Base-by-base conservation (phyloP, 805 yeast genomes). In the Lachancea sp. region DNA sequence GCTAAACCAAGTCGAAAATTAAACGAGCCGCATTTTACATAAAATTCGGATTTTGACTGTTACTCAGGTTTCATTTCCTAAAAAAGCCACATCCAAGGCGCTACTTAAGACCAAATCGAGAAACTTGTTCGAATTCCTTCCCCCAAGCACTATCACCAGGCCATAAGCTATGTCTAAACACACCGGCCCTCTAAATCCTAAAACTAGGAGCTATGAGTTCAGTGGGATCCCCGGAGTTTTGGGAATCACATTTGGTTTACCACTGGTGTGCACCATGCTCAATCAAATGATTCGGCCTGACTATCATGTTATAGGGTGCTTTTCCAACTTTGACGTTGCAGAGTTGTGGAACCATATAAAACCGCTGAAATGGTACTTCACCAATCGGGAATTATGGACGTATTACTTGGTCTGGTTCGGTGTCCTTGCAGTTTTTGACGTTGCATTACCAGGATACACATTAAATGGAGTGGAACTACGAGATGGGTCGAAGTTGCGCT, bases 221-320 rank as follows among this genome's bases (percentile, higher is more conserved):
- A 72, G 74, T 23, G 98, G 98, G 0, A 61, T 72, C 4, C 60
- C 74, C 1, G 98, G 98, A 4, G 87, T 92, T 0, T 31, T 77
- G 2, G 71, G 69, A 3, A 74, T 90, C 42, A 64, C 90, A 0
- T 12, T 77, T 1, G 82, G 82, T 1, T 67, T 90, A 18, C 96
- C 97, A 1, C 32, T 69, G 0, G 65, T 86, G 8, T 70, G 83
- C 13, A 61, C 79, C 8, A 61, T 72, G 18, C 68, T 89, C 42
- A 78, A 78, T 40, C 69, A 81, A 38, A 63, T 77, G 42, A 68
- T 80, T 48, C 86, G 88, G 52, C 78, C 77, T 26, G 51, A 60
- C 9, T 81, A 80, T 55, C 68, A 73, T 34, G 55, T 74, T 26
- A 57, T 62, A 18, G 86, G 86, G 2, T 44, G 68, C 21, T 58